Evolutionary conservation across 2,329 filamentous ascomycete genomes (phyloP), one percentile per base, ranked within the genome.

Genomic region (Talaromyces pinophilus): DNA sequence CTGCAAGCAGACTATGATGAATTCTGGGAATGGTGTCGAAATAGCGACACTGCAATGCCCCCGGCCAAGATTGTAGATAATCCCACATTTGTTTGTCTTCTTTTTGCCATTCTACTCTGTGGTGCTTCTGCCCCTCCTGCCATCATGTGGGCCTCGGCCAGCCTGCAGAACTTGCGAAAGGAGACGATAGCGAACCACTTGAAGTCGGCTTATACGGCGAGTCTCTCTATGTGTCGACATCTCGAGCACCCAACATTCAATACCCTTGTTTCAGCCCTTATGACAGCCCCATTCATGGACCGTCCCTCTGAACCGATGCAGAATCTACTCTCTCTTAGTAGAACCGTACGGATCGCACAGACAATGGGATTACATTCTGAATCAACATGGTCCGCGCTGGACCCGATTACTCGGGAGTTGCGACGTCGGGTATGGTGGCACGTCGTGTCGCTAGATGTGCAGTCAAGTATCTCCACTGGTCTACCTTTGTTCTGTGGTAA

Each of bases 371-470:
- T 72, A 7, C 70, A 72, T 40, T 62, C 11, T 35, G 70, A 72
- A 44, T 55, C 25, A 7, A 40, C 15, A 30, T 50, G 17, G 5
- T 54, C 11, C 30, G 19, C 28, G 6, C 40, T 33, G 17, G 50
- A 62, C 28, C 40, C 19, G 22, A 30, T 40, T 13, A 59, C 42
- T 17, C 54, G 48, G 11, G 59, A 72, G n/a, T 52, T 65, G 33
- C 67, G 66, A 61, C 64, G 70, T 15, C 63, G 64, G 8, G 35
- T 69, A 10, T 72, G 71, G 70, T 71, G 70, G 69, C 69, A 70
- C 19, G 59, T 72, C 30, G 54, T 71, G 42, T 72, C 65, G 69
- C 19, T 72, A 7, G 71, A 72, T 63, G 57, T 72, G 7, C 71
- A 71, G 50, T 64, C 63, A 3, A 72, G 69, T 48, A 52, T 72